A percentile compares a stretch with the other conserved stretches of the same genome.
Conservation (phyloP, 805 yeast genomes). For the Kuraishia floccosa region DNA sequence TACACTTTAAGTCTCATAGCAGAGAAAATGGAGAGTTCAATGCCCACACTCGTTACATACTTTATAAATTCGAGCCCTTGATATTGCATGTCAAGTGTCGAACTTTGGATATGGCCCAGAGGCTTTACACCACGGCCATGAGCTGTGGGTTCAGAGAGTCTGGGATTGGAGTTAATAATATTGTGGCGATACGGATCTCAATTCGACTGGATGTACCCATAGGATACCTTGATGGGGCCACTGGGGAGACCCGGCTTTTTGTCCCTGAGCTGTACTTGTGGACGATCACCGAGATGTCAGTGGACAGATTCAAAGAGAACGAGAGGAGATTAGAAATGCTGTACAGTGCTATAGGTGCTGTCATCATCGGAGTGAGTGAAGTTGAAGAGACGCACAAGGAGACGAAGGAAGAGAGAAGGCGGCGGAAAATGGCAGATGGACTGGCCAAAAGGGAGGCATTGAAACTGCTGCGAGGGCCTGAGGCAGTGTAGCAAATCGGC, state of each 20-base stretch:
- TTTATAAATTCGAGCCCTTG: conserved; percentile 78
- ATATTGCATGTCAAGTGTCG: conserved; percentile 79
- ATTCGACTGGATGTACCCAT: conserved; percentile 70
- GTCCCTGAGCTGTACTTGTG: conserved; percentile 43
- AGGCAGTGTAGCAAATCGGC: too few species aligned
- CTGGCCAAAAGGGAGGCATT: conserved; percentile 23
- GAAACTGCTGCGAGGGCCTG: too few species aligned
- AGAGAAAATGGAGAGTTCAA: background rate
- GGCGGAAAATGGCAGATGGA: conserved; percentile 43
- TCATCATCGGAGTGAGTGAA: conserved; percentile 10
- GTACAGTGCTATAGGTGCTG: conserved; percentile 24
- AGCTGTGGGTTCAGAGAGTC: conserved; percentile 79
- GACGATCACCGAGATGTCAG: conserved; percentile 40
- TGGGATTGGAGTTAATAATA: conserved; percentile 70
- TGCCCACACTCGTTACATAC: conserved; percentile 36
- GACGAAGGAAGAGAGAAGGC: conserved; percentile 46
- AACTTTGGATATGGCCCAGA: conserved; percentile 42
- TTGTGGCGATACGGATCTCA: conserved; percentile 70
- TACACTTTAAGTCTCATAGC: conserved; percentile 9
- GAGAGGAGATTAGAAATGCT: conserved; percentile 40
- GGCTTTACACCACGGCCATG: conserved; percentile 62
- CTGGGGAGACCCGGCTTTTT: conserved; percentile 22
- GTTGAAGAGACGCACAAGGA: conserved; percentile 16
- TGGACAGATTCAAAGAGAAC: conserved; percentile 60
- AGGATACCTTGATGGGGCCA: conserved; percentile 33